Base-by-base conservation (phyloP, 108 stramenopile species). In the Cafeteria roenbergensis region DNA sequence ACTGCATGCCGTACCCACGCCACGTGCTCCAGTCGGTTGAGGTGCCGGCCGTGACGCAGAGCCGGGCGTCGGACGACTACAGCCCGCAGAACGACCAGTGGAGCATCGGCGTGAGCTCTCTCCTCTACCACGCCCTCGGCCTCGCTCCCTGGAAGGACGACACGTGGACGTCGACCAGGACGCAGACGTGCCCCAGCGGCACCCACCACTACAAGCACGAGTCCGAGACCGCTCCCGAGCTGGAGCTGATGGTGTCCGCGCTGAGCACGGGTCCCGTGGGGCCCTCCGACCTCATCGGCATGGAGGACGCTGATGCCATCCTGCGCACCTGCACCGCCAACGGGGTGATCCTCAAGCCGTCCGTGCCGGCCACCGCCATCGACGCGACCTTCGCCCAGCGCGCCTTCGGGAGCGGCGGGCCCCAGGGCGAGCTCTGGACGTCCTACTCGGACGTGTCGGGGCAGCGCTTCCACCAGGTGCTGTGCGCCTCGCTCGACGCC, bases 11-110 rank as follows among this genome's bases (percentile, higher is more conserved):
- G 33, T 53, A 66, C 62, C 63, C 74, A 14, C 57, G 76, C 21
- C 64, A 74, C 56, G 55, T 77, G 21, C 31, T 80, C 20, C 76
- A 77, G 38, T 59, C 63, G 14, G 32, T 72, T 34, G 52, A 67
- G 34, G 20, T 65, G 48, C 67, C 62, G 20, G 70, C 73, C 0
- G 80, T 80, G 1, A 80, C 80, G 31, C 76, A 80, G 36, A 56
- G 63, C 30, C 76, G 80, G 4, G 80, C 72, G 0, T 63, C 73
- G 1, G 80, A 75, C 27, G 76, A 80, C 64, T 73, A 76, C 62
- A 21, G 50, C 34, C 63, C 65, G 6, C 57, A 57, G 55, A 65
- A 57, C 42, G 51, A 29, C 22, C 24, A 64, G 26, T 31, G 12
- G 22, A 58, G 62, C 35, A 61, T 67, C 38, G 75, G 75, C 0